These are phyloP conservation scores for Lichtheimia ornata DNA, from an alignment of 371 early-diverging fungal species.

Conservation along the genomic window DNA sequence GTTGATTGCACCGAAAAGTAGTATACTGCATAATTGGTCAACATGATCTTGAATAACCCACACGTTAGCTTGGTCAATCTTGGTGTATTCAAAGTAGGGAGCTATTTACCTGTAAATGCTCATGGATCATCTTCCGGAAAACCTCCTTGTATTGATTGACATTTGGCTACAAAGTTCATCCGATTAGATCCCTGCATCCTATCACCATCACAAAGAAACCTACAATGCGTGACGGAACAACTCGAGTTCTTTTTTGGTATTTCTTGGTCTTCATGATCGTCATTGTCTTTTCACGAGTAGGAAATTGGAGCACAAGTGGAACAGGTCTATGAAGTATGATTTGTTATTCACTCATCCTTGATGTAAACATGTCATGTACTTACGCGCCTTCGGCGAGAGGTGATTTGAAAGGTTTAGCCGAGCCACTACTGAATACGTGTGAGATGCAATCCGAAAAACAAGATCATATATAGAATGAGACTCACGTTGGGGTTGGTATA, in stretches of 20 bases:
- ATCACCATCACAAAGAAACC: slow-evolving; percentile 9
- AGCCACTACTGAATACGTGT: background rate
- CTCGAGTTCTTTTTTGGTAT: slow-evolving; percentile 11
- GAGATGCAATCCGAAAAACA: too few species aligned
- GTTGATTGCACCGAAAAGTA: slow-evolving; percentile 32
- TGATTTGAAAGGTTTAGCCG: slow-evolving; percentile 10
- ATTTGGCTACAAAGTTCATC: slow-evolving; percentile 23
- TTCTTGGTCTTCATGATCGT: slow-evolving; percentile 11
- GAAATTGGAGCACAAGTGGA: slow-evolving; percentile 20
- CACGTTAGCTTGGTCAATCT: too few species aligned
- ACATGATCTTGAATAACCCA: slow-evolving; percentile 24
- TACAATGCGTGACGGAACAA: slow-evolving; percentile 24
- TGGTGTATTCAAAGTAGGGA: too few species aligned
- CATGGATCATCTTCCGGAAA: slow-evolving; percentile 51
- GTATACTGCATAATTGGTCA: slow-evolving; percentile 32
- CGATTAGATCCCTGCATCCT: too few species aligned
- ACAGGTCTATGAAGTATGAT: slow-evolving; percentile 1
- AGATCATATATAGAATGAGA: too few species aligned
- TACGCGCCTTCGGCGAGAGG: slow-evolving; percentile 16
- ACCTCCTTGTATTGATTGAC: slow-evolving; percentile 46
- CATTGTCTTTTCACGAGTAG: slow-evolving; percentile 12
- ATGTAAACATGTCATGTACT: background rate
- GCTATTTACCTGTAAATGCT: slow-evolving; percentile 51
- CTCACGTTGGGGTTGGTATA: too few species aligned
- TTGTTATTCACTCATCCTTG: background rate